Base-by-base conservation (phyloP, 352 stramenopile species). In the Pythium plurisporium region DNA sequence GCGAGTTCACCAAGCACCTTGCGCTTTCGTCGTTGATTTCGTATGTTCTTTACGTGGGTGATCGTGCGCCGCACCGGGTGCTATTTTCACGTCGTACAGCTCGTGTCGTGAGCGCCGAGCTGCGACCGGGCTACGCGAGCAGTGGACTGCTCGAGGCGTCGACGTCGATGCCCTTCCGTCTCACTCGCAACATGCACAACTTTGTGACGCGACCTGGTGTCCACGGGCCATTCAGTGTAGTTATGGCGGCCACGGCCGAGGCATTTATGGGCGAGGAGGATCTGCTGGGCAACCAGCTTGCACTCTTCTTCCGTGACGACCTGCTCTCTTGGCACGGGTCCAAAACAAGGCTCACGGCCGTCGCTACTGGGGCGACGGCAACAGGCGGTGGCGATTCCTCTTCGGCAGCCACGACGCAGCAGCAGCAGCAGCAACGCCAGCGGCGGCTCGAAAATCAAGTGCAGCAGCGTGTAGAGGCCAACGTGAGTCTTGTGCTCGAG, bases 131-230 rank as follows among this genome's bases (percentile, higher is more conserved):
- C 20, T 96, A 96, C 47, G 81, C 82, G 22, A 91, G 70, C 64
- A 92, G 75, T 51, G 86, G 86, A 0, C 87, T 93, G 37, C 63
- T 96, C 17, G 87, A 94, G 42, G 70, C 79, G 14, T 76, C 79
- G 27, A 91, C 79, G 26, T 73, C 81, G 10, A 94, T 96, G 80
- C 88, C 88, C 20, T 96, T 96, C 64, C 84, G 88, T 10, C 67
- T 96, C 17, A 96, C 88, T 33, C 86, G 86, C 7, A 96, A 96
- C 51, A 57, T 96, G 51, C 77, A 90, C 67, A 91, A 86, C 61
- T 94, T 96, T 59, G 76, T 96, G 43, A 96, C 87, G 23, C 73
- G 76, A 1, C 69, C 79, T 0, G 88, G 88, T 14, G 85, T 96
- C 1, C 78, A 96, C 20, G 88, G 88, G 0, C 79, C 83, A 12